Percentiles rank a stretch among this genome's conserved stretches.
phyloP scores from a whole-genome alignment of 2,329 filamentous ascomycete species.

The Fusarium cyanostomum region DNA sequence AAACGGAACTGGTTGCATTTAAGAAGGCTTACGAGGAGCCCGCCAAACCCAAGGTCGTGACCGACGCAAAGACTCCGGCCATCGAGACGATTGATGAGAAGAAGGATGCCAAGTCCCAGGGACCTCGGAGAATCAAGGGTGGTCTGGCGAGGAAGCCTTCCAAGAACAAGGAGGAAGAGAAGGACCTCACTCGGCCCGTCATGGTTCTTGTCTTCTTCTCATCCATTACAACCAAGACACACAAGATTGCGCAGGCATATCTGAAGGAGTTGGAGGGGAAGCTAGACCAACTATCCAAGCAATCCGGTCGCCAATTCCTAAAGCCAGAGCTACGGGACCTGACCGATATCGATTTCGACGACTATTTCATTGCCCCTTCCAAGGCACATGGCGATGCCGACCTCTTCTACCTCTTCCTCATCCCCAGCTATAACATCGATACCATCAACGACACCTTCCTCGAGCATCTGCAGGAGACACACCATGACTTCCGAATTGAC shows the following conservation, averaged over 20 bases:
- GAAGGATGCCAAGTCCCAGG: conserved; percentile 47
- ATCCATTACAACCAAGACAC: conserved; percentile 85
- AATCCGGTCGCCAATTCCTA: conserved; percentile 53
- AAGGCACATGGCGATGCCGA: conserved; percentile 65
- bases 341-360: conserved; percentile 89
- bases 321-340: conserved; percentile 78
- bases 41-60: conserved; percentile 14
- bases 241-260: conserved; percentile 74
- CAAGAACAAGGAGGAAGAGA: conserved; percentile 37
- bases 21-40: conserved; percentile 49
- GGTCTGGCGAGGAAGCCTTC: conserved; percentile 48
- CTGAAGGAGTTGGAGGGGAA: conserved; percentile 62
- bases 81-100: conserved; percentile 40
- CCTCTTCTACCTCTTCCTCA: conserved; percentile 83
- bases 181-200: conserved; percentile 57
- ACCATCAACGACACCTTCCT: conserved; percentile 89
- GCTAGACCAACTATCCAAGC: conserved; percentile 59
- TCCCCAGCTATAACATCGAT: conserved; percentile 96
- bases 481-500: conserved; percentile 96
- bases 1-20: conserved; percentile 49
- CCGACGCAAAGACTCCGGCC: conserved; percentile 30
- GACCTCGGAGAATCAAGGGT: conserved; percentile 62
- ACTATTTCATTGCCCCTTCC: conserved; percentile 85
- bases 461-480: conserved; percentile 87
- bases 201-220: conserved; percentile 89